A percentile compares a stretch with the other conserved stretches of the same genome.
Evolutionary conservation across 768 basidiomycete species (phyloP).

Genomic region (Tricholoma hemisulphureum): DNA sequence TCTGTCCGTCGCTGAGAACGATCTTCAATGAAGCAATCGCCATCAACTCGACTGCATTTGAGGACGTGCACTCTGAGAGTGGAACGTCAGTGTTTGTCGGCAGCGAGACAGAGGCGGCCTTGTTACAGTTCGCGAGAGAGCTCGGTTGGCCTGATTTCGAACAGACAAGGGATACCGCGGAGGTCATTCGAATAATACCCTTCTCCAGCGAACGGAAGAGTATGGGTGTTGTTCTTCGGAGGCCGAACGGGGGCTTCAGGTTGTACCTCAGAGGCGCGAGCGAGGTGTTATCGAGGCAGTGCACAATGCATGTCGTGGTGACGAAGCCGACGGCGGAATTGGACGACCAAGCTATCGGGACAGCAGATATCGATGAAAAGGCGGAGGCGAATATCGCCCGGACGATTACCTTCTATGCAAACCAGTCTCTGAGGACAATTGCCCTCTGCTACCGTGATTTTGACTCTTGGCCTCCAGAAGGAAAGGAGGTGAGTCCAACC

Average conservation of each 20-base stretch:
- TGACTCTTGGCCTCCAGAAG: constrained; percentile 77
- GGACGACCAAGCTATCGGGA: constrained; percentile 12
- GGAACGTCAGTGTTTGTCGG: constrained; percentile 72
- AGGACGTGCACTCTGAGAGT: constrained; percentile 66
- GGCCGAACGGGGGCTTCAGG: constrained; percentile 54
- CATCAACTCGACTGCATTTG: constrained; percentile 95
- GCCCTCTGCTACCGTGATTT: constrained; percentile 93
- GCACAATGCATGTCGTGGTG: constrained; percentile 63
- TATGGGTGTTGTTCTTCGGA: constrained; percentile 85
- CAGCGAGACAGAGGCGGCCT: constrained; percentile 92
- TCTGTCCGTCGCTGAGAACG: constrained; percentile 57
- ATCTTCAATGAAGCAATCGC: constrained; percentile 86
- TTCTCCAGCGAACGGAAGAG: constrained; percentile 93
- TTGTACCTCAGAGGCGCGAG: constrained; percentile 91
- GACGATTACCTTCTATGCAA: constrained; percentile 97
- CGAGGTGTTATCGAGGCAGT: constrained; percentile 85
- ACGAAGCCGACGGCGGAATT: constrained; percentile 38
- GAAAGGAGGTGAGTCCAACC: constrained; percentile 49
- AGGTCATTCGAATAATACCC: constrained; percentile 83
- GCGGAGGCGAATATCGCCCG: constrained; percentile 81
- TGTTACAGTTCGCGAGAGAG: constrained; percentile 84
- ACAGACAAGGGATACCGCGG: constrained; percentile 56
- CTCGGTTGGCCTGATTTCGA: constrained; percentile 75
- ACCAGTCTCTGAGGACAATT: constrained; percentile 92
- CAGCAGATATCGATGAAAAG: constrained; percentile 17